A percentile compares a stretch with the other conserved stretches of the same genome.
These are phyloP conservation scores for Aphanomyces euteiches DNA, from an alignment of 352 stramenopile species.

Conservation along the genomic window DNA sequence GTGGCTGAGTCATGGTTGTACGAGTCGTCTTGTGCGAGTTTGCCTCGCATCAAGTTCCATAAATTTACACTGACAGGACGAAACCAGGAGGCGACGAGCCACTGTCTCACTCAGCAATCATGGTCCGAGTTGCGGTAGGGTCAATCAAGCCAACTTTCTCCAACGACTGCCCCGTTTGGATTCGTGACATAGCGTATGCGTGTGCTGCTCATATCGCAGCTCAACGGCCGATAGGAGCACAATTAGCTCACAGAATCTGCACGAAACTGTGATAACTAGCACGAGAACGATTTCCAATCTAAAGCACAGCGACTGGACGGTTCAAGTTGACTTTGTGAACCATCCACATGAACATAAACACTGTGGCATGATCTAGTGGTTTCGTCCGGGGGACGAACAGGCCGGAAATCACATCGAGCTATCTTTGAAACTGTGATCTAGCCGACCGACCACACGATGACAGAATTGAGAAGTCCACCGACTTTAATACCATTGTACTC, in stretches of 20 bases:
- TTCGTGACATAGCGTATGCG: neutral
- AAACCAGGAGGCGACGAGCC: neutral
- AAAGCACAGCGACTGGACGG: no score
- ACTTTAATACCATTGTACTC: no score
- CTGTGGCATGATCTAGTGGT: no score
- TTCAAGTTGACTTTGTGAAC: no score
- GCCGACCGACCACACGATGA: no score
- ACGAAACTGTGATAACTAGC: neutral
- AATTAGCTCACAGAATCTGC: neutral
- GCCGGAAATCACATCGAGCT: no score
- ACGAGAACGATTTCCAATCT: no score
- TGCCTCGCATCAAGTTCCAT: neutral
- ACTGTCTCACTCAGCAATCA: neutral
- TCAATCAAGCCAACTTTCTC: slow-evolving; percentile 1
- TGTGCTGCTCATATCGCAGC: neutral
- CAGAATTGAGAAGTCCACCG: no score
- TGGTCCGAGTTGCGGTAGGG: neutral
- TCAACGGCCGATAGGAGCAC: neutral
- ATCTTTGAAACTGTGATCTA: no score
- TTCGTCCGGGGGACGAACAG: no score
- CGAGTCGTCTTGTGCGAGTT: neutral
- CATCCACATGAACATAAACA: no score
- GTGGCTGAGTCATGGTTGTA: neutral
- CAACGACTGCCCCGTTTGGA: neutral
- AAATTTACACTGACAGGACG: neutral